Base-by-base conservation (phyloP, 139 green algal species). In the Spirogloea muscicola region DNA sequence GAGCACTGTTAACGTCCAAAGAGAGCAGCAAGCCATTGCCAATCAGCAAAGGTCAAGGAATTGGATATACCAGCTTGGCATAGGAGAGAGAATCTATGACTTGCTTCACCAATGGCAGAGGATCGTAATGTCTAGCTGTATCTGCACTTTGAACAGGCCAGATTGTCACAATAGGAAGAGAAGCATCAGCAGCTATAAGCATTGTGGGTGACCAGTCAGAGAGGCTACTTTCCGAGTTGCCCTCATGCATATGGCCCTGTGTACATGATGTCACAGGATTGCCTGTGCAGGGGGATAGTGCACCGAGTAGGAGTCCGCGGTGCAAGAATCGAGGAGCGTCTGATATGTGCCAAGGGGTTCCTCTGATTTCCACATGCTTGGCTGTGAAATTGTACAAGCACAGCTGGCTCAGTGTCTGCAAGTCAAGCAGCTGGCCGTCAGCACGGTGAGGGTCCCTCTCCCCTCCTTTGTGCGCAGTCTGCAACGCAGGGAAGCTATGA, bases 391-490 rank as follows among this genome's bases (percentile, higher is more conserved):
- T n/a, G 6, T 49, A 79, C 0, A 9, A 18, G 2, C 31, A 43
- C 25, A 82, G 66, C 74, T 82, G 74, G 68, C 46, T 61, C 34
- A 82, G 57, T 10, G 74, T 82, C 68, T 81, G 58, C 18, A n/a
- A n/a, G n/a, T n/a, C n/a, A n/a, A n/a, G n/a, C n/a, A n/a, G n/a
- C n/a, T n/a, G n/a, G n/a, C n/a, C n/a, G n/a, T n/a, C n/a, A n/a
- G n/a, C n/a, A n/a, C n/a, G n/a, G n/a, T n/a, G n/a, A n/a, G n/a
- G n/a, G n/a, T n/a, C n/a, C n/a, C n/a, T n/a, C n/a, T n/a, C n/a
- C n/a, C n/a, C n/a, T n/a, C n/a, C n/a, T n/a, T n/a, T n/a, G n/a
- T n/a, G n/a, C n/a, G n/a, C n/a, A n/a, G n/a, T n/a, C n/a, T n/a
- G n/a, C n/a, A n/a, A n/a, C n/a, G n/a, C n/a, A n/a, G n/a, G n/a